A percentile compares a stretch with the other conserved stretches of the same genome.
These are phyloP conservation scores for Thamnidium elegans DNA, from an alignment of 192 early-diverging fungal genomes.

Conservation along the genomic window DNA sequence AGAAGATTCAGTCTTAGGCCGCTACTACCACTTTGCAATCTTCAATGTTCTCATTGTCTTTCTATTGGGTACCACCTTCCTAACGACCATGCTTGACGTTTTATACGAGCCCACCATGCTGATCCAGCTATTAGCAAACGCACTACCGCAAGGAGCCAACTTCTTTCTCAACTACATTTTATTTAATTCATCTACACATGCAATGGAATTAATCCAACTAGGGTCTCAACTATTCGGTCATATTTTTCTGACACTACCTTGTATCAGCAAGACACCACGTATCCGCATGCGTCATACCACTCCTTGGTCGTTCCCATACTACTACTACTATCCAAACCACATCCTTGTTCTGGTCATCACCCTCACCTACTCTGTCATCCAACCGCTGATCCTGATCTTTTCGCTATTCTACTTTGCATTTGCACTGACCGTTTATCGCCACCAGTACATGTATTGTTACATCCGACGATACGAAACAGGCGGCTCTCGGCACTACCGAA, in stretches of 20 bases:
- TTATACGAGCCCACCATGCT: constrained; percentile 51
- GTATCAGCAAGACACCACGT: constrained; percentile 53
- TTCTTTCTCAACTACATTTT: constrained; percentile 63
- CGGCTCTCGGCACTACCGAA: constrained; percentile 48
- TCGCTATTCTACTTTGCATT: constrained; percentile 50
- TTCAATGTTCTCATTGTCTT: constrained; percentile 66
- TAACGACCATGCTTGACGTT: constrained; percentile 47
- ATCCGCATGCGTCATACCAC: constrained; percentile 40
- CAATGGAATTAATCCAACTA: constrained; percentile 56
- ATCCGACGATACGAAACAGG: constrained; percentile 57
- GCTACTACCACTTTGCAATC: constrained; percentile 60
- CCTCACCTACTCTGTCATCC: constrained; percentile 56
- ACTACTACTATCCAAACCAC: constrained; percentile 61
- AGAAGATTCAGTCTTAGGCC: constrained; percentile 50
- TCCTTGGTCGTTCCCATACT: constrained; percentile 60
- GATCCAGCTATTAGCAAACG: constrained; percentile 45
- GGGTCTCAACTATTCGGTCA: constrained; percentile 55
- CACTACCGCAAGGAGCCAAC: constrained; percentile 54
- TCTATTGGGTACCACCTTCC: constrained; percentile 52
- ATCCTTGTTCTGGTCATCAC: constrained; percentile 62
- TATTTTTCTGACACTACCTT: constrained; percentile 41
- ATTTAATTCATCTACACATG: constrained; percentile 58
- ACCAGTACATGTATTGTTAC: constrained; percentile 63
- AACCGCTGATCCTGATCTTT: constrained; percentile 57
- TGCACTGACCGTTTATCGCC: constrained; percentile 55